Evolutionary conservation across 768 basidiomycete species (phyloP), one percentile per base, ranked within the genome.

Genomic region (Boletus subparvulus): DNA sequence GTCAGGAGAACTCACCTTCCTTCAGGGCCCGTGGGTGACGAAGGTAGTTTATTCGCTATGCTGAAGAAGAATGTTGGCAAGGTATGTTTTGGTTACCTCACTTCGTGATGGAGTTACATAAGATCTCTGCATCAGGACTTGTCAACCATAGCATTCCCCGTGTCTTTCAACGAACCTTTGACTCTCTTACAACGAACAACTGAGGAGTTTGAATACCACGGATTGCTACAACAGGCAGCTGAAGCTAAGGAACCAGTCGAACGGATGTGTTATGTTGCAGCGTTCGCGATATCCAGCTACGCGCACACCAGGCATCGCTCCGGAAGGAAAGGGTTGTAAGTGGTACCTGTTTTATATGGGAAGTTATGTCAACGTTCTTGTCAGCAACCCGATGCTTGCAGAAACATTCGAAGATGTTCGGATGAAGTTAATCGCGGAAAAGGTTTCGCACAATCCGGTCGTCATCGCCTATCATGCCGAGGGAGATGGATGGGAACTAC

Each of bases 21-120:
- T 17, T 80, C 82, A 19, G 77, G 78, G 7, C 77, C 83, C 16
- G 76, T 81, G 24, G 83, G 81, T 4, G 91, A 93, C 51, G 90
- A 94, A 73, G 89, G 90, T 11, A 92, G 90, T 65, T 73, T 94
- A 36, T 91, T 93, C 64, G 75, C 87, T 1, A 84, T 94, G 33
- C 73, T 94, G 45, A 92, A 92, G 75, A 93, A 92, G 74, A 94
- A 91, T 64, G 86, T 94, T 46, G 92, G 92, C 50, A 93, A 92
- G 78, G 92, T 90, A 50, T 19, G 69, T 54, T 33, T 13, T 54
- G 52, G 21, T 26, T 50, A 36, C 32, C 50, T 52, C 28, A 36
- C 13, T 24, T 54, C 6, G 24, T 44, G 41, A 45, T 46, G 13
- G 24, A 21, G 17, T 42, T 35, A 21, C 21, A 21, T 21, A 6